Base-by-base conservation (phyloP, 148 eudicot genomes). In the Limonium bicolor region DNA sequence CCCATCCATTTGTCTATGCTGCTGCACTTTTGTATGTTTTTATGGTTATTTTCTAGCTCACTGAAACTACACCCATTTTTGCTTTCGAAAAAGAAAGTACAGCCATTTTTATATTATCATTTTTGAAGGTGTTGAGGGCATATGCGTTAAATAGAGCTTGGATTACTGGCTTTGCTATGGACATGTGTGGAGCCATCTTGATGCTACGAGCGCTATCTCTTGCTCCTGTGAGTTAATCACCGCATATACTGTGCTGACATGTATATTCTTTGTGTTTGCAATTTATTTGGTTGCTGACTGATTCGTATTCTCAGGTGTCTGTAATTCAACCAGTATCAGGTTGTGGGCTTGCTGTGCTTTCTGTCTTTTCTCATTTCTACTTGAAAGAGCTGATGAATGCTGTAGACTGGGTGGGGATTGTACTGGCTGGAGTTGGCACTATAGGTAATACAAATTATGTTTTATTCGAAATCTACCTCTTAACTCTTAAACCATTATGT, bases 311-410 rank as follows among this genome's bases (percentile, higher is more conserved):
- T 17, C 69, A 87, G 96, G 96, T 87, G 40, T 87, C 96, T 36
- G 78, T 87, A 36, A 72, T 82, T 55, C 96, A 87, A 72, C 96
- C 96, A 31, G 86, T 87, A 54, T 87, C 96, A 56, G 96, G 96
- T 45, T 87, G 94, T 58, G 96, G 96, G 54, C 96, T 87, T 59
- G 94, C 94, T 51, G 74, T 87, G 45, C 96, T 87, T 41, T 87
- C 83, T 47, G 62, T 87, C 55, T 87, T 87, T 73, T 87, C 96
- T 43, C 96, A 87, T 69, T 87, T 78, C 56, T 87, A 87, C 67
- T 64, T 87, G 59, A 69, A 87, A 66, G 96, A 87, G 55, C 74
- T 44, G 21, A 87, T 87, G 96, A 87, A 87, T 77, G 61, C 69
- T 53, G 58, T 87, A 69, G 96, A 87, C 62, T 87, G 96, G 96